phyloP scores from a whole-genome alignment of 2,329 filamentous ascomycete species.

The Monilinia fructicola region DNA sequence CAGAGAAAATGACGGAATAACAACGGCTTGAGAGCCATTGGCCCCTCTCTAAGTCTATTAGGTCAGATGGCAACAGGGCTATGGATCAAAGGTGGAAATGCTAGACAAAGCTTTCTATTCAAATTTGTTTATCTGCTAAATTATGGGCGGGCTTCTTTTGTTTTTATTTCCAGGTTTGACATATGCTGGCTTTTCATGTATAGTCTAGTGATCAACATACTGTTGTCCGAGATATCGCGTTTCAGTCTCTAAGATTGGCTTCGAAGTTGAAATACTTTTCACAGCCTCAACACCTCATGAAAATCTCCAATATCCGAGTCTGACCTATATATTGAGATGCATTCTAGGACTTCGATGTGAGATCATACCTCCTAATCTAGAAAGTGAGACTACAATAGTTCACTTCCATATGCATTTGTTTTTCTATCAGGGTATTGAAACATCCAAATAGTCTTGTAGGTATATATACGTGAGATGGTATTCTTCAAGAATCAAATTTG shows the following conservation, averaged over 20 bases:
- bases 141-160: background rate
- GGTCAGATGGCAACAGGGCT: background rate
- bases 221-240: background rate
- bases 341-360: background rate
- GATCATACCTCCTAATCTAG: background rate
- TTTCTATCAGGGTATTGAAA: background rate
- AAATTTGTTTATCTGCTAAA: too few relatives aligned
- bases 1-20: too few relatives aligned
- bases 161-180: too few relatives aligned
- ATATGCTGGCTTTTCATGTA: background rate
- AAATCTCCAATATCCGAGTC: background rate
- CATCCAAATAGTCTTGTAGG: background rate
- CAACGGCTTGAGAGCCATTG: accelerated
- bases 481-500: background rate
- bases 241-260: background rate
- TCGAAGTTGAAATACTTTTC: background rate
- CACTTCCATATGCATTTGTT: background rate
- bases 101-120: background rate
- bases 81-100: background rate
- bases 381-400: too few relatives aligned
- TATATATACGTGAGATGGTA: background rate
- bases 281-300: background rate
- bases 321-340: background rate
- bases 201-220: too few relatives aligned
- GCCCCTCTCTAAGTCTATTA: too few relatives aligned